Evolutionary conservation across 176 grass and related monocot species (phyloP), one percentile per base, ranked within the genome.

Genomic region (Leersia perrieri): DNA sequence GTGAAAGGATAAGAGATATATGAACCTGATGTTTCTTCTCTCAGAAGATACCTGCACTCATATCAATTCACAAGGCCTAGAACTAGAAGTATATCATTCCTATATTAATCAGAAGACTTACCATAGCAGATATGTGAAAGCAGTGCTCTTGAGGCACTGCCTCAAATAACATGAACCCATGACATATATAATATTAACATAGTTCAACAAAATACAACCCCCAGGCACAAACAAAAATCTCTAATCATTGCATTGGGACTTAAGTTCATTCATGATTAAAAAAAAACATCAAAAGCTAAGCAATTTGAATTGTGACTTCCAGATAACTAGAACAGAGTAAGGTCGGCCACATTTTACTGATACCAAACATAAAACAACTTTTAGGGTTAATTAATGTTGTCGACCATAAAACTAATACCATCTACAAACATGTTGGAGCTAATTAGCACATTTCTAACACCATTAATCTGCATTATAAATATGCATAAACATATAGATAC

Each of bases 11-110:
- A 89, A 89, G 61, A 60, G 61, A 77, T 68, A 81, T 74, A 73
- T 87, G 86, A 87, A 89, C 84, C 89, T 88, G 89, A 57, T 79
- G 75, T 75, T 87, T 87, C 87, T 89, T 91, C 92, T 60, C 42
- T 86, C 82, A 73, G 80, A 75, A 81, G 58, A 41, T 31, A 82
- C 89, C 92, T 94, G 92, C 73, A 32, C 83, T 88, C 72, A 82
- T 89, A 71, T 66, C 57, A 72, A 72, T 66, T 71, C 82, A 85
- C 33, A 66, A 81, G 45, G 72, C 35, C 72, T 65, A 45, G 30
- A 80, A 70, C 72, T 65, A 45, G 30, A 80, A 70, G 68, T 29
- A 81, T 64, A 73, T 16, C 66, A 55, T 27, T 66, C 34, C 64
- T 81, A 58, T 32, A n/a, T 16, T 61, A 76, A 75, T 63, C 31